A percentile compares a stretch with the other conserved stretches of the same genome.
Evolutionary conservation across 2,329 filamentous ascomycete species (phyloP).

Genomic region (Didymella keratinophila): DNA sequence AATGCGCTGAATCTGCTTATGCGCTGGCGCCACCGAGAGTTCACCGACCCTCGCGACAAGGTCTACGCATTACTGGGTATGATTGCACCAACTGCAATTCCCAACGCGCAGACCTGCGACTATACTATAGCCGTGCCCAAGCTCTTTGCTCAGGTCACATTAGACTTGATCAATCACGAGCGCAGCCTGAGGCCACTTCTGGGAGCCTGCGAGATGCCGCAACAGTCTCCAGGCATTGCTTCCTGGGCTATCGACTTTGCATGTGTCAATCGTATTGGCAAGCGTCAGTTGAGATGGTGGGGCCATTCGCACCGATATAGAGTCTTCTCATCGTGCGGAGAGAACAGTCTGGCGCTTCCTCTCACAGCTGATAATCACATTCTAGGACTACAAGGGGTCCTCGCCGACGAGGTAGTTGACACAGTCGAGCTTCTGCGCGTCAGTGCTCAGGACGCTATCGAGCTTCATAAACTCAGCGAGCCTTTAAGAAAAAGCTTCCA

Average conservation of each 20-base stretch:
- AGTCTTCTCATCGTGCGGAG: slow-evolving; percentile 17
- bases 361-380: neutral
- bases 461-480: neutral
- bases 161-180: slow-evolving; percentile 25
- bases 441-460: neutral
- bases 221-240: slow-evolving; percentile 13
- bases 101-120: slow-evolving; percentile 15
- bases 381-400: slow-evolving; percentile 7
- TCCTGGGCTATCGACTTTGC: slow-evolving; percentile 34
- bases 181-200: slow-evolving; percentile 22
- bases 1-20: slow-evolving; percentile 26
- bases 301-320: slow-evolving; percentile 28
- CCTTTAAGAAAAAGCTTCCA: neutral
- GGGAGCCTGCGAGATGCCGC: slow-evolving; percentile 23
- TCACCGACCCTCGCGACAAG: slow-evolving; percentile 36
- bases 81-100: slow-evolving; percentile 3
- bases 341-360: neutral
- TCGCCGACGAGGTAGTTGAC: slow-evolving; percentile 15
- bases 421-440: slow-evolving; percentile 7
- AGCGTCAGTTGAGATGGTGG: slow-evolving; percentile 32
- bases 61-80: slow-evolving; percentile 35
- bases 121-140: slow-evolving; percentile 14
- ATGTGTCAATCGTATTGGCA: slow-evolving; percentile 21
- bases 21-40: slow-evolving; percentile 30
- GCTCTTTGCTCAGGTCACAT: slow-evolving; percentile 22